Percentiles rank a stretch among this genome's conserved stretches.
These are phyloP conservation scores for Grosmannia penicillata DNA, from an alignment of 2,329 filamentous ascomycete species.

Conservation along the genomic window DNA sequence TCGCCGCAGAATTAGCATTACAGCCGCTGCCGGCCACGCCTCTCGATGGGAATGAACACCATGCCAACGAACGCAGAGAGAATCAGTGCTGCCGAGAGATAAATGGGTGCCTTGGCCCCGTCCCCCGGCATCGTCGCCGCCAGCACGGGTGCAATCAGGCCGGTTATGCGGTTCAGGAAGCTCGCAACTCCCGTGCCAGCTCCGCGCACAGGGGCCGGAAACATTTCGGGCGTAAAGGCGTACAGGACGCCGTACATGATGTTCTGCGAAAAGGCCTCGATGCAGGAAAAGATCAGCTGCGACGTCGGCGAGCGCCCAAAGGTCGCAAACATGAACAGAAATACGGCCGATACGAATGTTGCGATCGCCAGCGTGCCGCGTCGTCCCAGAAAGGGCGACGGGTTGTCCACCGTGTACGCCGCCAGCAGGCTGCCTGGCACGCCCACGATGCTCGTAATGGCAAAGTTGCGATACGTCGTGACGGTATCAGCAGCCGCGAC, in stretches of 20 bases:
- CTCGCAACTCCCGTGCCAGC: conserved; percentile 59
- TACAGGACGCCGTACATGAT: conserved; percentile 68
- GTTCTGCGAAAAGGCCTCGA: conserved; percentile 59
- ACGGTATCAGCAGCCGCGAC: conserved; percentile 18
- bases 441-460: conserved; percentile 62
- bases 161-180: conserved; percentile 54
- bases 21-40: conserved; percentile 41
- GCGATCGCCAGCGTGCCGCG: conserved; percentile 56
- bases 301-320: conserved; percentile 38
- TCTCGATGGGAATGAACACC: conserved; percentile 48
- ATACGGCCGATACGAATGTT: conserved; percentile 51
- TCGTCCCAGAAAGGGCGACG: conserved; percentile 48
- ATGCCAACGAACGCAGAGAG: conserved; percentile 44
- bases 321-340: conserved; percentile 52
- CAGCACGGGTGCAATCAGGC: conserved; percentile 53
- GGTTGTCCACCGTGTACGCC: conserved; percentile 54
- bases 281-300: conserved; percentile 51
- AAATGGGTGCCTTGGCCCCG: conserved; percentile 41
- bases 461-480: conserved; percentile 63
- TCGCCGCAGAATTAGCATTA: conserved; percentile 15
- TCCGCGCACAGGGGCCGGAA: conserved; percentile 56
- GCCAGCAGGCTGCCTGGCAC: conserved; percentile 65
- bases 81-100: conserved; percentile 40
- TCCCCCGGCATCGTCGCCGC: conserved; percentile 46
- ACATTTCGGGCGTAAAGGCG: conserved; percentile 64